phyloP scores from a whole-genome alignment of 73 alveolate genomes.

The Strombidium stylifer region DNA sequence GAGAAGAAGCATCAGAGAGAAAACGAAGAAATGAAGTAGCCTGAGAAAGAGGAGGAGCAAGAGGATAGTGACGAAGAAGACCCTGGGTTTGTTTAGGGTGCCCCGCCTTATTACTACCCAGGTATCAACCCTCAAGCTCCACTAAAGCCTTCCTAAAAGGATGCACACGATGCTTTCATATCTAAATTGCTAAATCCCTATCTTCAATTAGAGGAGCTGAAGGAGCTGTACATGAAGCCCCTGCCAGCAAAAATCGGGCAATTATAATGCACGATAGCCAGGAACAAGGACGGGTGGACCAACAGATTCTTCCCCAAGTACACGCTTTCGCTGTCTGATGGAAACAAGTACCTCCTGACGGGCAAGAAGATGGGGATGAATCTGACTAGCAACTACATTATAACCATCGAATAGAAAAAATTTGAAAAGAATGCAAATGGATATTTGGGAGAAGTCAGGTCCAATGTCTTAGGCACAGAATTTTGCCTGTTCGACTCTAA shows the following conservation, averaged over 20 bases:
- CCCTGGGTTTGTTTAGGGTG: not conserved
- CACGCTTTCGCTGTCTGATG: conserved; percentile 75
- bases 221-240: conserved; percentile 46
- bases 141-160: conserved; percentile 3
- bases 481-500: conserved; percentile 76
- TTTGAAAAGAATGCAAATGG: conserved; percentile 62
- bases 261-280: conserved; percentile 69
- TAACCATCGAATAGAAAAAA: conserved; percentile 69
- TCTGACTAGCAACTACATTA: conserved; percentile 76
- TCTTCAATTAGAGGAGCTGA: conserved; percentile 48
- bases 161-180: conserved; percentile 25
- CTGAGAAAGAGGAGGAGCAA: conserved; percentile 7
- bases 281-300: conserved; percentile 85
- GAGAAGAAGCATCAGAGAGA: too few species aligned
- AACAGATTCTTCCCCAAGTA: conserved; percentile 83
- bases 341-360: conserved; percentile 74
- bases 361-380: conserved; percentile 84
- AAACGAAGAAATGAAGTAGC: too few species aligned
- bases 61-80: not conserved
- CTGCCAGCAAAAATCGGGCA: conserved; percentile 60
- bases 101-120: conserved; percentile 17
- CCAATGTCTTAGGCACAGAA: conserved; percentile 92
- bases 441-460: conserved; percentile 80
- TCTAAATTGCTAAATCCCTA: conserved; percentile 50
- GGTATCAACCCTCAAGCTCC: conserved; percentile 3